Base-by-base conservation (phyloP, 371 early-diverging fungal species). In the Apophysomyces variabilis region DNA sequence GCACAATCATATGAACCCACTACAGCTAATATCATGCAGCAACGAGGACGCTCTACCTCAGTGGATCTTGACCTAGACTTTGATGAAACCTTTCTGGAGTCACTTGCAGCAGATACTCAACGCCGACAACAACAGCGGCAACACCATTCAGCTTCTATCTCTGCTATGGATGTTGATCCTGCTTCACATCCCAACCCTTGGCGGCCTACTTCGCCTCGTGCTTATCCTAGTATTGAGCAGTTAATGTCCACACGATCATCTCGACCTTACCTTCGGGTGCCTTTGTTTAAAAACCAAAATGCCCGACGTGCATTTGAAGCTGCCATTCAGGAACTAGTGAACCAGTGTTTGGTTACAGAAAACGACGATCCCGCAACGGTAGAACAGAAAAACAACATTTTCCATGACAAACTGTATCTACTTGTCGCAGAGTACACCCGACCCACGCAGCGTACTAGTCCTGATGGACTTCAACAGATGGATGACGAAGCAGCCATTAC, bases 401-500 rank as follows among this genome's bases (percentile, higher is more conserved):
- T 61, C n/a, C 62, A 61, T n/a, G 62, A 61, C 37, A 14, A 61
- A 9, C 14, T 61, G 0, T 61, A 47, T 47, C 13, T 38, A 0
- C 21, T 47, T 4, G 32, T 61, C 4, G 61, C 61, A 13, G 61
- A 61, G 7, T 46, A 36, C 13, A 61, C 61, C 0, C 61, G 61
- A 0, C 44, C 43, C 1, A 46, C 26, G 35, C 26, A 50, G 47
- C 12, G 45, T 36, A 36, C 61, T 37, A 45, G 47, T 12, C 46
- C 45, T 35, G 46, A 50, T 47, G 38, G 36, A 47, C n/a, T 50
- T 36, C 38, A 50, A 47, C 14, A 61, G 26, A n/a, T 37, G 14
- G 62, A 61, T 37, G 35, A 47, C 12, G 46, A 61, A 9, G 47
- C 62, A 1, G 47, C 47, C 38, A 35, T 47, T 8, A 37, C 36